Evolutionary conservation across 768 basidiomycete species (phyloP), one percentile per base, ranked within the genome.

Genomic region (Termitomyces sp.): DNA sequence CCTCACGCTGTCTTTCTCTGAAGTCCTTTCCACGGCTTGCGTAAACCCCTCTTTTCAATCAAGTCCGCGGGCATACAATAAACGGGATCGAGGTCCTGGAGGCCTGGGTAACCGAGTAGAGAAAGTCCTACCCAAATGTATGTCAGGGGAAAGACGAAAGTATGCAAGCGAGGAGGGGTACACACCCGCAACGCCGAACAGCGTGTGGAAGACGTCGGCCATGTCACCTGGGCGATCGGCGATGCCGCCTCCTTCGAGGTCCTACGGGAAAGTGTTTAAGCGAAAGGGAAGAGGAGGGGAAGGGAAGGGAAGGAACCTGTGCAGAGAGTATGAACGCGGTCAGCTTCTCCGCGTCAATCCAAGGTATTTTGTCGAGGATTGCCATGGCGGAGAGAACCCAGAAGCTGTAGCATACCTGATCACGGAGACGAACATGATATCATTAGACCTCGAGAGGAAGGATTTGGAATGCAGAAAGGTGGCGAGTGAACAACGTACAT

Each of bases 131-230:
- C 4, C 18, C 5, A 14, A 34, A 34, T 1, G 3, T 20, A n/a
- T 26, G 18, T 31, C 43, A 16, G 18, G 14, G 22, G 27, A 27
- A 62, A 20, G 14, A 16, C 24, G 14, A 36, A 14, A 44, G 24
- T 18, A 48, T 22, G 20, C 5, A 27, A 55, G 1, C 7, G 48
- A 62, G 14, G 7, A 39, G 14, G 27, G 1, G 4, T 20, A 32
- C 69, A 51, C 64, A 80, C 93, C 94, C 59, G 94, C 92, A 2
- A 98, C 74, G 1, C 97, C 97, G 62, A 99, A 99, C 12, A 79
- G 71, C 0, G 96, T 98, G 66, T 99, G 96, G 71, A 97, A 99
- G n/a, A 99, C 95, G 65, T 99, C 97, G 1, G 85, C 85, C 83
- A 94, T 88, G 69, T 99, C 86, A 0, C 92, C 94, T 0, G 93